Evolutionary conservation across 768 basidiomycete genomes (phyloP), one percentile per base, ranked within the genome.

Genomic region (Boletus insuetus): DNA sequence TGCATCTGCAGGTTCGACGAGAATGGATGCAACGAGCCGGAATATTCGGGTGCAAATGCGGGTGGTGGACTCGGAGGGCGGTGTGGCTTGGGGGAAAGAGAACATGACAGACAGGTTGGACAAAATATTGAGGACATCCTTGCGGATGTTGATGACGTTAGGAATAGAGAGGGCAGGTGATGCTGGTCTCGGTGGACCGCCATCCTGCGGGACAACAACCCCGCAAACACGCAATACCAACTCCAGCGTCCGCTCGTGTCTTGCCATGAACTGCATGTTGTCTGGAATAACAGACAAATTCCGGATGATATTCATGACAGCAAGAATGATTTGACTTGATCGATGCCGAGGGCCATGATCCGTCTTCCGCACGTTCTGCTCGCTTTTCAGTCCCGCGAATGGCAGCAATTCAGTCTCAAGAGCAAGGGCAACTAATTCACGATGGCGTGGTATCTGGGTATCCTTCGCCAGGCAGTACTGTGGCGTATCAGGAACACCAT

Each of bases 241-340:
- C 61, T 84, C 81, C 35, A 92, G 69, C 13, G 90, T 69, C 47
- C 85, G 77, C 7, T 81, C 79, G 55, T 91, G 84, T 39, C 75
- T 79, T 2, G 85, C 80, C 63, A 96, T 76, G 63, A 82, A 84
- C 42, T 76, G 75, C 57, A 79, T 69, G 63, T 96, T 96, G 59
- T 95, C 88, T 8, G 72, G 73, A 54, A 86, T 76, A 57, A 85
- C 75, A n/a, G 90, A 84, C 61, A 97, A 77, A 73, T 96, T 97
- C 44, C 93, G 89, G 50, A 98, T 76, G 64, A 98, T 84, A 69
- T 90, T 94, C 43, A 86, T 70, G 49, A 89, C 77, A 17, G 84
- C 74, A 29, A 91, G 78, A 46, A 94, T 76, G 50, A 86, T 73
- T 58, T 88, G 86, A 22, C 76, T 76, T 12, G 76, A 75, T 13